Evolutionary conservation across 2,329 filamentous ascomycete species (phyloP).

Genomic region (Huntiella omanensis): DNA sequence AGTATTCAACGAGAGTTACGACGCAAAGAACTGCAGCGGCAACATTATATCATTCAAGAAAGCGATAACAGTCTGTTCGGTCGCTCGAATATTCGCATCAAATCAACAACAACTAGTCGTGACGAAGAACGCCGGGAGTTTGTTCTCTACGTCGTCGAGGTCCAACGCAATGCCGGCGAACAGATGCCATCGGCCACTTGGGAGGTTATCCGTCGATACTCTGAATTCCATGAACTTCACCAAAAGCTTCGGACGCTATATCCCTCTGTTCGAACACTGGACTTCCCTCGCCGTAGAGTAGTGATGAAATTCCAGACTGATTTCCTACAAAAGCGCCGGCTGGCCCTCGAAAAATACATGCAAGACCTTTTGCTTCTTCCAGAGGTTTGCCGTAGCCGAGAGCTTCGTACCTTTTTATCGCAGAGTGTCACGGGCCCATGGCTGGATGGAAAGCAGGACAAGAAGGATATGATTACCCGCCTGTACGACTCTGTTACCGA

Average conservation of each 20-base stretch:
- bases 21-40: slow-evolving; percentile 83
- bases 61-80: slow-evolving; percentile 95
- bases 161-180: slow-evolving; percentile 74
- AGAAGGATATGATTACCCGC: slow-evolving; percentile 77
- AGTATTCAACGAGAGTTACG: slow-evolving; percentile 84
- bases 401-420: slow-evolving; percentile 80
- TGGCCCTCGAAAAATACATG: slow-evolving; percentile 72
- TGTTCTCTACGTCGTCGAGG: slow-evolving; percentile 83
- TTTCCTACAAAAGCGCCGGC: slow-evolving; percentile 74
- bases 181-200: slow-evolving; percentile 94
- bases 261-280: slow-evolving; percentile 69
- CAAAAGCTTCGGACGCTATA: slow-evolving; percentile 73
- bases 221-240: slow-evolving; percentile 90
- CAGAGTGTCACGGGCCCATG: slow-evolving; percentile 55
- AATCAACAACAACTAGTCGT: slow-evolving; percentile 76
- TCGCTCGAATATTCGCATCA: slow-evolving; percentile 73
- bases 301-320: slow-evolving; percentile 95
- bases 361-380: slow-evolving; percentile 66
- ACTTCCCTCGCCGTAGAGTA: slow-evolving; percentile 80
- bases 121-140: slow-evolving; percentile 89
- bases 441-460: slow-evolving; percentile 31
- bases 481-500: slow-evolving; percentile 95
- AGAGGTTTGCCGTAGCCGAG: slow-evolving; percentile 83
- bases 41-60: slow-evolving; percentile 94
- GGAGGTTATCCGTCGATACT: slow-evolving; percentile 83